Base-by-base conservation (phyloP, 345 rosid genomes). In the Erysimum cheiranthoides region DNA sequence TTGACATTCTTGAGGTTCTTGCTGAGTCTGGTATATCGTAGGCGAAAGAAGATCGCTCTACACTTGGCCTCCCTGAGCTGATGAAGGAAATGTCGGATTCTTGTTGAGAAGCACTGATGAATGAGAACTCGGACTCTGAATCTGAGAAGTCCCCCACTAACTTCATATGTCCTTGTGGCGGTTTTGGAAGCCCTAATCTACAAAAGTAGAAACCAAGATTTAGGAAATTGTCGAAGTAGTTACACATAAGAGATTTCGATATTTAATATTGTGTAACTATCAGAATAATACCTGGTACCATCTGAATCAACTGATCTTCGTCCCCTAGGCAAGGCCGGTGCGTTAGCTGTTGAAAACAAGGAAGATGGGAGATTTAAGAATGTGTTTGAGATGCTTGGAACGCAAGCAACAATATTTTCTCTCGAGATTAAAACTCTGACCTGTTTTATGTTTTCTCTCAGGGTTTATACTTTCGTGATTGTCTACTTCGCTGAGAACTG, bases 1-100 rank as follows among this genome's bases (percentile, higher is more conserved):
- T 76, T 40, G 98, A 94, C 58, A 85, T 32, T 69, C 86, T 79
- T 14, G 90, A 71, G 46, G 69, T 47, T 64, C 70, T 82, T 28
- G 68, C 80, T 32, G 82, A 70, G 47, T 90, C 97, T 1, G 74
- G 74, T 49, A 68, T 61, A 27, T 92, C 95, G 25, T 63, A 74
- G 59, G 82, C 34, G 73, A 70, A 50, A 76, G 89, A 86, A 13
- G 77, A 17, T 30, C 89, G 86, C 17, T 93, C 97, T n/a, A 84
- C 66, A 75, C 96, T 90, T 0, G 87, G 88, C 68, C 95, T 85
- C 35, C 93, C 96, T 0, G 93, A 80, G 86, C 92, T 90, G 30
- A 92, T 91, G 66, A 70, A 92, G 8, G 95, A 92, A 68, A 90
- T 83, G 65, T 89, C 96, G 1, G 88, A 77, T 45, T 88, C 93